Percentiles rank a stretch among this genome's conserved stretches.
Evolutionary conservation across 331 rosid genomes (phyloP).

Genomic region (Prunus yedoensis): DNA sequence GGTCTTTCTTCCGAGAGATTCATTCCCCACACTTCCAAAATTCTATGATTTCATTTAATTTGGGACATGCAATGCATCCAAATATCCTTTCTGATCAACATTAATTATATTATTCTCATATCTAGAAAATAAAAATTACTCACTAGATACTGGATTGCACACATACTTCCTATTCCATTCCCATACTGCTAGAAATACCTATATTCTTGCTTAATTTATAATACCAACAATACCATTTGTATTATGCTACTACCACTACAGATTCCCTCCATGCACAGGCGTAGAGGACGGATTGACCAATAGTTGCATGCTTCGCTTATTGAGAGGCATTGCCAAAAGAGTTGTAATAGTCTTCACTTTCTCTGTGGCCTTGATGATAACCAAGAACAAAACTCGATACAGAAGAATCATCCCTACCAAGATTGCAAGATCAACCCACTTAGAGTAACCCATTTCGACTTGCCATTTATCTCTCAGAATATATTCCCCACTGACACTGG

Average conservation of each 20-base stretch:
- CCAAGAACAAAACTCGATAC: conserved; percentile 40
- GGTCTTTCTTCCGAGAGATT: no score
- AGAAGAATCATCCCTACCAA: conserved; percentile 44
- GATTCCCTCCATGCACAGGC: conserved; percentile 1
- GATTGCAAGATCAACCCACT: conserved; percentile 66
- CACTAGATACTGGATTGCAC: no score
- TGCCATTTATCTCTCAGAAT: conserved; percentile 28
- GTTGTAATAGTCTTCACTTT: conserved; percentile 25
- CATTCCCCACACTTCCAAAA: no score
- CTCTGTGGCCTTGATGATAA: conserved; percentile 34
- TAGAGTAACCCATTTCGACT: conserved; percentile 53
- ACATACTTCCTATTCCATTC: no score
- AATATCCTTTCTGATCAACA: no score
- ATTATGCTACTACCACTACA: no score
- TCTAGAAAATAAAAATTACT: no score
- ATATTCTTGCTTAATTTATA: background rate
- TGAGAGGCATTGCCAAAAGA: background rate
- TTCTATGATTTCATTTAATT: no score
- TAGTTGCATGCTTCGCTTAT: background rate
- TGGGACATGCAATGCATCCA: no score
- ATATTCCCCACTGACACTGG: conserved; percentile 3
- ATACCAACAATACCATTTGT: no score
- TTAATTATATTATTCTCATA: no score
- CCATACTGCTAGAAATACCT: background rate
- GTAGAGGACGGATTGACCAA: conserved; percentile 17